Base-by-base conservation (phyloP, 2,329 filamentous ascomycete genomes). In the Aspergillus ochraceus region DNA sequence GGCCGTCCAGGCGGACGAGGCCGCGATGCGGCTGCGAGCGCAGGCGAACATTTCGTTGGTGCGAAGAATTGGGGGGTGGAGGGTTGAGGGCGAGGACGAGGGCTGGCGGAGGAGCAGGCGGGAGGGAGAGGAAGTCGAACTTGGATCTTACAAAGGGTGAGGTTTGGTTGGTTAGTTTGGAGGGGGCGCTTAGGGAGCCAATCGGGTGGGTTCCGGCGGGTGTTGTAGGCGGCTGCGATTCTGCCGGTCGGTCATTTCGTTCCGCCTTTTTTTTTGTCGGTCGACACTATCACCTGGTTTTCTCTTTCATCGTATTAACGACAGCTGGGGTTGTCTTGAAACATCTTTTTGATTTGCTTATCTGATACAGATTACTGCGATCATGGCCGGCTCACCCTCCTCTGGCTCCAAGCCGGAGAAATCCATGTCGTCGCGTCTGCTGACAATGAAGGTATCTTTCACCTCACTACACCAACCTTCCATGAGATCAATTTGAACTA, bases 351-450 rank as follows among this genome's bases (percentile, higher is more conserved):
- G 1, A 29, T 8, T 3, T 29, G 8, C 9, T 29, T 9, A 9
- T 29, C 26, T 29, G 26, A 29, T 29, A 29, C 26, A 29, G 8
- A 2, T 29, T 2, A 29, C 8, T 9, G 26, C 26, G 8, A 70
- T 36, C 60, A 77, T 76, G 76, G 64, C 72, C 52, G 62, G 59
- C 49, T 64, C 68, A 60, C 72, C 68, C 52, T 82, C 83, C 75
- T 76, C 83, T 67, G 77, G 83, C 61, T 78, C 81, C 71, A 87
- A 73, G 61, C 81, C 86, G 51, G 85, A 85, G 32, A 90, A 89
- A 76, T 83, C 83, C 50, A 92, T 96, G 87, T 97, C 93, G 64
- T 93, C 90, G 60, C 88, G 92, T 66, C 88, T 97, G 52, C 83
- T 96, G 71, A 93, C 90, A 42, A 97, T 97, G 92, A 96, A 96